Evolutionary conservation across 805 yeast species (phyloP).

Genomic region (Nakazawaea siamensis): DNA sequence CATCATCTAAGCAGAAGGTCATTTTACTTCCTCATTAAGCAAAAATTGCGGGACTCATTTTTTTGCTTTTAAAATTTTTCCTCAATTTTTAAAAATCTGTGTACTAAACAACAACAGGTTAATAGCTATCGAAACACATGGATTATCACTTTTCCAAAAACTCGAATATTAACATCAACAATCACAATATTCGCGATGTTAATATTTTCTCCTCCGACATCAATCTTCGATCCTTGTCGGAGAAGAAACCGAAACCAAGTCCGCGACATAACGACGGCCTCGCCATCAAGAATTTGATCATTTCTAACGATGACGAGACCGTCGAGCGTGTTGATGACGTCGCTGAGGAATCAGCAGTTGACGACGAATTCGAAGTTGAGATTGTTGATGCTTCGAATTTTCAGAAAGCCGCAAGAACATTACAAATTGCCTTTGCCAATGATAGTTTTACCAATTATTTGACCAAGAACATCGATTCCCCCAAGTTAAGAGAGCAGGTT

Average conservation of each 20-base stretch:
- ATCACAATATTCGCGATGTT: slow-evolving; percentile 5
- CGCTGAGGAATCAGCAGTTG: not conserved
- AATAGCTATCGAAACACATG: not conserved
- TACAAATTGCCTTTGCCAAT: slow-evolving; percentile 43
- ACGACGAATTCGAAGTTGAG: slow-evolving; percentile 6
- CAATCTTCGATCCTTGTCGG: slow-evolving; percentile 11
- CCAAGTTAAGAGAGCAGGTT: slow-evolving; percentile 28
- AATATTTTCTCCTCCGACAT: slow-evolving; percentile 6
- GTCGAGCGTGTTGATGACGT: slow-evolving; percentile 27
- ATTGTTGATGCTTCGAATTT: slow-evolving; percentile 32
- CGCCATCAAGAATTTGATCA: slow-evolving; percentile 38
- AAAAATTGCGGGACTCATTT: no score
- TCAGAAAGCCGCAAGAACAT: slow-evolving; percentile 45
- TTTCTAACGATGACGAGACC: slow-evolving; percentile 35
- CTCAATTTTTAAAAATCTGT: no score
- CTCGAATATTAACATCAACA: slow-evolving; percentile 9
- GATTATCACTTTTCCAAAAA: slow-evolving; percentile 10
- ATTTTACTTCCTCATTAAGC: no score
- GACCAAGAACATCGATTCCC: slow-evolving; percentile 30
- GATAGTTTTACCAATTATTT: slow-evolving; percentile 47
- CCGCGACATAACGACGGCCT: slow-evolving; percentile 18
- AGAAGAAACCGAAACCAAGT: slow-evolving; percentile 10
- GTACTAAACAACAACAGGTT: not conserved
- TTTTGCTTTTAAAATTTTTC: no score
- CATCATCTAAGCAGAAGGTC: no score